These are phyloP conservation scores for Fusarium musae DNA, from an alignment of 2,329 filamentous ascomycete genomes.

Conservation along the genomic window DNA sequence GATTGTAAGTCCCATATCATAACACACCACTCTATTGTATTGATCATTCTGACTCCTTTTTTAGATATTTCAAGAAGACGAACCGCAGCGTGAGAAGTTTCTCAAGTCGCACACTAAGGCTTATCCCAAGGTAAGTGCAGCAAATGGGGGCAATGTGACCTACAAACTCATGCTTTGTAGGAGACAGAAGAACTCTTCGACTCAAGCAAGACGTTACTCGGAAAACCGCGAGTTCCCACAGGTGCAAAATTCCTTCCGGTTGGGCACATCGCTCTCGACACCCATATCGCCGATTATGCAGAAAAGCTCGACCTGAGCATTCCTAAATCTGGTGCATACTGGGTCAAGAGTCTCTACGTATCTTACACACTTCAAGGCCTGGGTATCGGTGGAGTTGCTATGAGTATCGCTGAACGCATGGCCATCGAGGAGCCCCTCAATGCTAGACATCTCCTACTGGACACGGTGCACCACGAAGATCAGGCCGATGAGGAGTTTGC, in stretches of 20 bases:
- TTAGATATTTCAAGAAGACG: fast-evolving
- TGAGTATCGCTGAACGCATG: not conserved
- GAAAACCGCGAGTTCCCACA: fast-evolving
- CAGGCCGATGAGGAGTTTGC: not conserved
- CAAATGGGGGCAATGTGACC: fast-evolving
- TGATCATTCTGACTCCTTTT: fast-evolving
- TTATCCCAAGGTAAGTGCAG: fast-evolving
- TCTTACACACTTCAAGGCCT: not conserved
- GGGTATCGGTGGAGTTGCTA: not conserved
- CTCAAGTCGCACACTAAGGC: not conserved
- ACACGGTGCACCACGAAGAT: not conserved
- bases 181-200: not conserved
- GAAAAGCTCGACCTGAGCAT: fast-evolving
- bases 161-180: not conserved
- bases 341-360: not conserved
- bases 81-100: not conserved
- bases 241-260: not conserved
- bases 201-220: not conserved
- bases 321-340: not conserved
- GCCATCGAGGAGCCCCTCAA: not conserved
- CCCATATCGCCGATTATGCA: not conserved
- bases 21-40: fast-evolving
- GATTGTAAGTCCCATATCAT: not conserved
- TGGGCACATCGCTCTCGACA: not conserved
- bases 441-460: fast-evolving